Evolutionary conservation across 2,329 filamentous ascomycete genomes (phyloP).

Genomic region (Ophiocordyceps camponoti-saundersi): DNA sequence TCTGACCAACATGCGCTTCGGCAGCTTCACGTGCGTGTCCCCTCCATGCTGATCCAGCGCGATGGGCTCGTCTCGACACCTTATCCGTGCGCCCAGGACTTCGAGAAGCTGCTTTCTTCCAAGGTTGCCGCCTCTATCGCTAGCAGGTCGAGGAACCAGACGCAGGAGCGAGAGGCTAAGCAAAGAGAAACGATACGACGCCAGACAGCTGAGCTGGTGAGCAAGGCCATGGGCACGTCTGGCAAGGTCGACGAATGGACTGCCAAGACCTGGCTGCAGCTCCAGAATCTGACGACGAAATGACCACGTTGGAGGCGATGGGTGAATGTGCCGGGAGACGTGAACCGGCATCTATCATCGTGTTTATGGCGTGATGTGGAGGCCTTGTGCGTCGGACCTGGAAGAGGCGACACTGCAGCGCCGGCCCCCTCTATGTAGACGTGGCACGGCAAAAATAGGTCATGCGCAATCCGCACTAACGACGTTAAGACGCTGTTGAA

Average conservation of each 20-base stretch:
- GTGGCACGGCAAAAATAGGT: not conserved
- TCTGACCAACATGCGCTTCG: slow-evolving; percentile 2
- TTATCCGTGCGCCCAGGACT: slow-evolving; percentile 23
- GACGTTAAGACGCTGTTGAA: not conserved
- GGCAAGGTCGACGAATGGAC: slow-evolving; percentile 19
- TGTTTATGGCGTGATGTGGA: not conserved
- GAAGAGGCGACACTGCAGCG: not conserved
- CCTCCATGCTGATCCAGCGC: slow-evolving; percentile 43
- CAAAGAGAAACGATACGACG: slow-evolving; percentile 26
- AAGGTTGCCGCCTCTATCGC: slow-evolving; percentile 15
- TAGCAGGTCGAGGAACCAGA: slow-evolving; percentile 23
- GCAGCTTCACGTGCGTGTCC: slow-evolving; percentile 39
- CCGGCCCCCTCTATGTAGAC: not conserved
- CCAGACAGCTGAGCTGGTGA: slow-evolving; percentile 23
- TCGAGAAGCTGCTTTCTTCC: slow-evolving; percentile 26
- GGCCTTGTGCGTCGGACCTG: not conserved
- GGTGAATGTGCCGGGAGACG: not conserved
- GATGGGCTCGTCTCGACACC: slow-evolving; percentile 31
- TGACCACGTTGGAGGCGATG: not conserved
- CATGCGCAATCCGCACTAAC: not conserved
- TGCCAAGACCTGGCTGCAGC: slow-evolving; percentile 19
- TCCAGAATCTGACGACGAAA: slow-evolving; percentile 6
- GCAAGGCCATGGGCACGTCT: slow-evolving; percentile 19
- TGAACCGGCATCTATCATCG: not conserved
- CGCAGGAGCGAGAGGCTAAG: slow-evolving; percentile 30